A percentile compares a stretch with the other conserved stretches of the same genome.
Evolutionary conservation across 1,139 yeast genomes (phyloP).

Genomic region (Taphrina flavorubra): DNA sequence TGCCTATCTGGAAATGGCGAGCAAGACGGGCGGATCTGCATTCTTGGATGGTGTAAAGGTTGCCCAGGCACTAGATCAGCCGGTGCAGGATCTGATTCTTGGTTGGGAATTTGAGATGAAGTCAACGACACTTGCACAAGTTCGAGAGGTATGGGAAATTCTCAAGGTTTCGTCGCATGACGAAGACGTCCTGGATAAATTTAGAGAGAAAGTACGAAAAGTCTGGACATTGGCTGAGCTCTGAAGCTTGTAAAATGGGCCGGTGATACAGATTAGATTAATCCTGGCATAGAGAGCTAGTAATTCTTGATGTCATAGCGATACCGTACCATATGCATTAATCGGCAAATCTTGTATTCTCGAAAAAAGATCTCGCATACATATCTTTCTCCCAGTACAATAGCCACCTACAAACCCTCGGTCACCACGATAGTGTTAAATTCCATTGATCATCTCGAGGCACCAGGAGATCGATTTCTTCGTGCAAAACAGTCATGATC

Average conservation of each 20-base stretch:
- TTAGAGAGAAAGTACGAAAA: not conserved
- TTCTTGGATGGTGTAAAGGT: constrained; percentile 3
- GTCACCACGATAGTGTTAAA: too few species aligned
- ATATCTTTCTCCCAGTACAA: too few species aligned
- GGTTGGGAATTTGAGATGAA: not conserved
- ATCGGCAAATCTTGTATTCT: too few species aligned
- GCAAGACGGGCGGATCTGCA: not conserved
- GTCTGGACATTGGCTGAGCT: constrained; percentile 23
- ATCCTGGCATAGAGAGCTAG: not conserved
- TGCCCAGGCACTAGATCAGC: not conserved
- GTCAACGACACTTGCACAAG: constrained; percentile 2
- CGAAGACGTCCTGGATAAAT: not conserved
- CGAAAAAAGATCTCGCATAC: too few species aligned
- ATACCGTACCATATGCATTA: too few species aligned
- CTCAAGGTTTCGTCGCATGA: not conserved
- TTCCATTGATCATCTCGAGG: too few species aligned
- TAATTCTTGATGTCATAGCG: too few species aligned
- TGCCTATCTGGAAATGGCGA: not conserved
- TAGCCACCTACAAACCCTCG: too few species aligned
- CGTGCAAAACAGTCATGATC: too few species aligned
- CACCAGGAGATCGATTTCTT: too few species aligned
- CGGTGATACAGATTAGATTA: not conserved
- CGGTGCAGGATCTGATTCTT: not conserved
- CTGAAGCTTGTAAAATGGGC: not conserved
- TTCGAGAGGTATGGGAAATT: constrained; percentile 8